Percentiles rank a stretch among this genome's conserved stretches.
These are phyloP conservation scores for Lactarius pseudohatsudake DNA, from an alignment of 768 basidiomycete genomes.

Conservation along the genomic window DNA sequence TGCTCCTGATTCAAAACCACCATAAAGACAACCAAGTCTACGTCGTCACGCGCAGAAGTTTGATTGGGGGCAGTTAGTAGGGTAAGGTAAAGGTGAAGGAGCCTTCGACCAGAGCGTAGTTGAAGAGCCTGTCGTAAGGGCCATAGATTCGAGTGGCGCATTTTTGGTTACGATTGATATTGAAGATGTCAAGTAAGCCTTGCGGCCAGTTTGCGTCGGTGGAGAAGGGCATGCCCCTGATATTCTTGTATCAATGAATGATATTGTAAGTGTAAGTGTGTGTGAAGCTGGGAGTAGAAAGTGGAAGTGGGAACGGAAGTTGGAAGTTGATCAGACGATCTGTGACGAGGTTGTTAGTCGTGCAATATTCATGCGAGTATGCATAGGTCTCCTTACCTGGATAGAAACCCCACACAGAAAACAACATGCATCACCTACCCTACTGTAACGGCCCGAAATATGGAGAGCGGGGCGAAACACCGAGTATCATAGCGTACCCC, in stretches of 20 bases:
- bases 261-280: too few species aligned
- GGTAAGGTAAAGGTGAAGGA: not conserved
- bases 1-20: too few species aligned
- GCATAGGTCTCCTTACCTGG: too few species aligned
- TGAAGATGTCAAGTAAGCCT: slow-evolving; percentile 2
- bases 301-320: too few species aligned
- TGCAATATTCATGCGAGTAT: too few species aligned
- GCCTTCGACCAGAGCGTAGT: slow-evolving; percentile 1
- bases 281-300: too few species aligned
- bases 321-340: too few species aligned
- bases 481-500: not conserved
- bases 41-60: not conserved
- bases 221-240: not conserved
- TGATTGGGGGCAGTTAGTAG: not conserved
- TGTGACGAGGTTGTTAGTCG: too few species aligned
- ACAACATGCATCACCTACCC: too few species aligned
- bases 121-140: slow-evolving; percentile 8
- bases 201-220: slow-evolving; percentile 6
- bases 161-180: not conserved
- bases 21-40: not conserved
- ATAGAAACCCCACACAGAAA: too few species aligned
- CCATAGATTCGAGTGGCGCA: not conserved
- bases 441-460: not conserved
- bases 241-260: too few species aligned
- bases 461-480: not conserved